Percentiles rank a stretch among this genome's conserved stretches.
phyloP scores from a whole-genome alignment of 805 yeast genomes.

The Monosporozyma aerobia region DNA sequence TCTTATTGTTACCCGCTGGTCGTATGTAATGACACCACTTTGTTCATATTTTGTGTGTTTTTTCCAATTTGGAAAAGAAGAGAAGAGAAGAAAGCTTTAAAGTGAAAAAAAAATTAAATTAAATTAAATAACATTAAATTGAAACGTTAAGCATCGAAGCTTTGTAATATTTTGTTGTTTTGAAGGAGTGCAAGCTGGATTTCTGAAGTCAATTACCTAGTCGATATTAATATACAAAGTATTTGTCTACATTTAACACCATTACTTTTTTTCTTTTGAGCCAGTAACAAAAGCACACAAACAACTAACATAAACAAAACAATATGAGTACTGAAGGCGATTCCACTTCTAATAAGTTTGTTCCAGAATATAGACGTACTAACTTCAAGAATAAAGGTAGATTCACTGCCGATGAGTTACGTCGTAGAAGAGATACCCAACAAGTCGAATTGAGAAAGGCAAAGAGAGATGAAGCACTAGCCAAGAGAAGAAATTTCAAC shows the following conservation, averaged over 20 bases:
- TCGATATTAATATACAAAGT: not conserved
- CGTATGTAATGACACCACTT: not conserved
- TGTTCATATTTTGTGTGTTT: not conserved
- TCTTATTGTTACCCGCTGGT: not conserved
- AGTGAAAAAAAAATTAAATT: not conserved
- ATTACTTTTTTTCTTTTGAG: too few species aligned
- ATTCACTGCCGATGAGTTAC: slow-evolving; percentile 89
- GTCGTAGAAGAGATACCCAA: slow-evolving; percentile 96
- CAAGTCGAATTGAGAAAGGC: slow-evolving; percentile 95
- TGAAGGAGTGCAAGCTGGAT: too few species aligned
- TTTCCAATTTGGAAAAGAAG: not conserved
- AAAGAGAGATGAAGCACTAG: slow-evolving; percentile 87
- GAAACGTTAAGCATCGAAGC: not conserved
- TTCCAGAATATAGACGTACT: slow-evolving; percentile 96
- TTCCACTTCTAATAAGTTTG: slow-evolving; percentile 61
- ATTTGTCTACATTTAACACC: too few species aligned
- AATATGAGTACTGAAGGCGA: slow-evolving; percentile 56
- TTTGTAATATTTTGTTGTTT: not conserved
- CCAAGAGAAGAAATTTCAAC: slow-evolving; percentile 81
- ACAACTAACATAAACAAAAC: not conserved
- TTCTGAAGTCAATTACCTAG: not conserved
- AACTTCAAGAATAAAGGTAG: slow-evolving; percentile 91
- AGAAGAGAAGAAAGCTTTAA: not conserved
- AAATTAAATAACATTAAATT: too few species aligned
- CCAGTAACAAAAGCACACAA: not conserved